phyloP scores from a whole-genome alignment of 805 yeast species.

The Schwanniomyces yamadae region DNA sequence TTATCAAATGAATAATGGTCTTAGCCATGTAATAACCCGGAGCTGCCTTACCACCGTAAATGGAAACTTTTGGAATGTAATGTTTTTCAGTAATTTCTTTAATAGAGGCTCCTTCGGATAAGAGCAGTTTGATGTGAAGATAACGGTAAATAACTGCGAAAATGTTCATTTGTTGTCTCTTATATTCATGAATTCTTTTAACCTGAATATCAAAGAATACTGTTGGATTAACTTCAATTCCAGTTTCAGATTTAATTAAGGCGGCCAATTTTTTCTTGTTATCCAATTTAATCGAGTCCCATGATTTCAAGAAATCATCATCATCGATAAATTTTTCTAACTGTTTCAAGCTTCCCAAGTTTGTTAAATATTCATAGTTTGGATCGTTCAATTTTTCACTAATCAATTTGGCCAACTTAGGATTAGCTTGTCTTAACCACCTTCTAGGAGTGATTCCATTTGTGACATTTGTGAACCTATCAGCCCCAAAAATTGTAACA shows the following conservation, averaged over 20 bases:
- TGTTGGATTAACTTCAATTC: slow-evolving; percentile 64
- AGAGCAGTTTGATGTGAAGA: slow-evolving; percentile 66
- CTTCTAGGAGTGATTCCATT: slow-evolving; percentile 96
- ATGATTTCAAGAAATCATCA: slow-evolving; percentile 58
- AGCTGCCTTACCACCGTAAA: slow-evolving; percentile 94
- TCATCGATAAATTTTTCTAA: slow-evolving; percentile 70
- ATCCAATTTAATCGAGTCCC: slow-evolving; percentile 69
- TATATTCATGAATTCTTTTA: slow-evolving; percentile 92
- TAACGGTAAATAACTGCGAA: slow-evolving; percentile 87
- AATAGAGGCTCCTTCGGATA: slow-evolving; percentile 45
- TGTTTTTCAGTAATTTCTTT: slow-evolving; percentile 56
- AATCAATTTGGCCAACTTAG: slow-evolving; percentile 71
- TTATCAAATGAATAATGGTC: slow-evolving; percentile 80
- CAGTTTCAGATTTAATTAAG: slow-evolving; percentile 63
- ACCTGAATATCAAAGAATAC: slow-evolving; percentile 90
- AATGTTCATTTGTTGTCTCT: slow-evolving; percentile 90
- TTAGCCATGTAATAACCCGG: slow-evolving; percentile 98
- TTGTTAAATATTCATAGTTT: slow-evolving; percentile 62
- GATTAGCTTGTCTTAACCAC: slow-evolving; percentile 94
- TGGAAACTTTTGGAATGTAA: slow-evolving; percentile 70
- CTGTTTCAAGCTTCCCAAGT: slow-evolving; percentile 64
- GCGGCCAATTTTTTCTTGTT: slow-evolving; percentile 70
- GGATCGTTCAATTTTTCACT: slow-evolving; percentile 65
- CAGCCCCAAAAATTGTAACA: slow-evolving; percentile 75
- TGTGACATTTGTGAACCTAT: slow-evolving; percentile 87